phyloP scores from a whole-genome alignment of 2,329 filamentous ascomycete genomes.

The Talaromyces sp. region DNA sequence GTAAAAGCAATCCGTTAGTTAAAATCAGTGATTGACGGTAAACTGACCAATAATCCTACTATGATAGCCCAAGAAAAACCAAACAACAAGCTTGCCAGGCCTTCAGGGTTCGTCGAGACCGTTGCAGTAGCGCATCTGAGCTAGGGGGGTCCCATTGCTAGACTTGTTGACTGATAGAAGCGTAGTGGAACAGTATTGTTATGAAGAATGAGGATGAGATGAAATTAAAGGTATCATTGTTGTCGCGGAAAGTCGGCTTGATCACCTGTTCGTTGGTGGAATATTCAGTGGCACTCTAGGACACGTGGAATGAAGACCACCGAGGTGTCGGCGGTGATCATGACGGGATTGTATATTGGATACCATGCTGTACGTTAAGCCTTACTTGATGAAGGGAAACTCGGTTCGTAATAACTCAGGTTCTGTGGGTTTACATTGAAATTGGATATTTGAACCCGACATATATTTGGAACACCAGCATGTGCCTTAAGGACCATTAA shows the following conservation, averaged over 20 bases:
- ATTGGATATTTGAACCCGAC: background rate
- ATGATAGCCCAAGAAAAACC: background rate
- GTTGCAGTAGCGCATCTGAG: background rate
- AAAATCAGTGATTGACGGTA: background rate
- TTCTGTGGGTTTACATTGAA: background rate
- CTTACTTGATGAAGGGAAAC: background rate
- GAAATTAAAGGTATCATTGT: background rate
- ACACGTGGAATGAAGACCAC: background rate
- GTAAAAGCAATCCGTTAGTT: background rate
- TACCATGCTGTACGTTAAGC: background rate
- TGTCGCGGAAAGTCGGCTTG: constrained; percentile 8
- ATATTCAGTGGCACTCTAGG: no score
- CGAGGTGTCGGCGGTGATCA: background rate
- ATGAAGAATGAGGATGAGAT: background rate
- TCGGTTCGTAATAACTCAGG: background rate
- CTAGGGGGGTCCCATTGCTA: background rate
- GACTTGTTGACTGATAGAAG: background rate
- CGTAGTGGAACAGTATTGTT: background rate
- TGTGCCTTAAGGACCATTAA: background rate
- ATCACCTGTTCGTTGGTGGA: background rate
- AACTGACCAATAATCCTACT: background rate
- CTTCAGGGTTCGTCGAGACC: background rate
- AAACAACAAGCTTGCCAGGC: background rate
- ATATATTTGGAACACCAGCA: background rate
- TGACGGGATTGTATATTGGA: background rate